Evolutionary conservation across 148 eudicot species (phyloP).

Genomic region (Camellia lanceoleosa): DNA sequence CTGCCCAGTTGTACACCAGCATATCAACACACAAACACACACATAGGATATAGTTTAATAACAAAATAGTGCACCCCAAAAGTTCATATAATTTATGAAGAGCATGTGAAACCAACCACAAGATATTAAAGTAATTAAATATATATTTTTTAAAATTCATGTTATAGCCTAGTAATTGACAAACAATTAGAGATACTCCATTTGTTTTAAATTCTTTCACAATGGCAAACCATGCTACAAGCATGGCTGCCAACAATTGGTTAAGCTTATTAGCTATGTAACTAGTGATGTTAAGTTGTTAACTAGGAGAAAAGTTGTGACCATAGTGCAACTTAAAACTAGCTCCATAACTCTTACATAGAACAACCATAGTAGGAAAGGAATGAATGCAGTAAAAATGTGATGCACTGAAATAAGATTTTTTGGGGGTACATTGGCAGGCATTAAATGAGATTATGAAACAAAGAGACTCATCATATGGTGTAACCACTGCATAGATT

Average conservation of each 20-base stretch:
- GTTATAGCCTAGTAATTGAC: background rate
- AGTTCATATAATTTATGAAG: background rate
- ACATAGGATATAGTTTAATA: background rate
- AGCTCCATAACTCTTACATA: background rate
- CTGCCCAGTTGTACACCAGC: background rate
- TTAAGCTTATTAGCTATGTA: background rate
- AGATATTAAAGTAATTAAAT: background rate
- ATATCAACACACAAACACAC: background rate
- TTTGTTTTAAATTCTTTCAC: background rate
- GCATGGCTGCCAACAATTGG: background rate
- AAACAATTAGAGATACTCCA: background rate
- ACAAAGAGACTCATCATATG: background rate
- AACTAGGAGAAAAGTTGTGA: background rate
- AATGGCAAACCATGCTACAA: background rate
- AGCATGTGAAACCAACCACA: slow-evolving; percentile 8
- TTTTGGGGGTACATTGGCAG: background rate
- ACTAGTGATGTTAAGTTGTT: background rate
- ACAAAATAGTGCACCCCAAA: background rate
- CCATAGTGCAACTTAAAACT: background rate
- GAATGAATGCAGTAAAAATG: background rate
- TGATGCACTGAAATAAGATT: background rate
- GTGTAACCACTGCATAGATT: slow-evolving; percentile 9
- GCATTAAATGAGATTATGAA: background rate
- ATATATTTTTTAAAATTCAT: no score
- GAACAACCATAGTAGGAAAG: background rate